Percentiles rank a stretch among this genome's conserved stretches.
Conservation (phyloP, 257 asterid genomes). For the Paraleonurus japonicus region DNA sequence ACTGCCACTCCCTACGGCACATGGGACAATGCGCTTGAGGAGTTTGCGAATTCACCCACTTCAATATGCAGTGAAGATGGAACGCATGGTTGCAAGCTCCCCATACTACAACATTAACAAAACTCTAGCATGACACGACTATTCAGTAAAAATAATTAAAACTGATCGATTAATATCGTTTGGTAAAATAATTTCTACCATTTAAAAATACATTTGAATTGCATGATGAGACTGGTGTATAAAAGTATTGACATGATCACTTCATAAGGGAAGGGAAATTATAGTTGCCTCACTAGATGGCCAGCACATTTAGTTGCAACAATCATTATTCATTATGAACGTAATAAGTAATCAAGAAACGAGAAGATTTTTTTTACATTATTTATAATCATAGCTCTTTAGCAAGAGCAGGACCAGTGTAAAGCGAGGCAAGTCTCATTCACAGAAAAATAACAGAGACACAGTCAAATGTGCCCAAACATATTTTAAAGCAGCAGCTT, state of each 20-base stretch:
- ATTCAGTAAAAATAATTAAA: too few relatives aligned
- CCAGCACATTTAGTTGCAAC: background rate
- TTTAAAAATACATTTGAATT: too few relatives aligned
- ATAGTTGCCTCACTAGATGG: background rate
- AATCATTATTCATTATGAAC: background rate
- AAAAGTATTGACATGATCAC: background rate
- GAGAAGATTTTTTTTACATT: background rate
- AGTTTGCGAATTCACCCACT: slow-evolving; percentile 94
- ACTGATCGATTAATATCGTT: too few relatives aligned
- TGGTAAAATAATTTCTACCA: too few relatives aligned
- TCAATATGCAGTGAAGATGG: slow-evolving; percentile 92
- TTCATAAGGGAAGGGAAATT: background rate
- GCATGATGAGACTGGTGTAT: background rate
- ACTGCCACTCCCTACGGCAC: slow-evolving; percentile 95
- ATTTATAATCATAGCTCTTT: background rate
- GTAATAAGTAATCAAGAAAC: background rate
- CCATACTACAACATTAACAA: slow-evolving; percentile 51
- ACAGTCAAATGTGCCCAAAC: background rate
- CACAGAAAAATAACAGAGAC: background rate
- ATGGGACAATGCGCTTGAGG: slow-evolving; percentile 91
- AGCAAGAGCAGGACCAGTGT: background rate
- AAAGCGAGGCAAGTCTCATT: background rate
- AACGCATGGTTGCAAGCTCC: slow-evolving; percentile 90
- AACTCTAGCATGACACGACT: too few relatives aligned
- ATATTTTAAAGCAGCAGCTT: too few relatives aligned